Base-by-base conservation (phyloP, 2,329 filamentous ascomycete genomes). In the Albifimbria verrucaria region DNA sequence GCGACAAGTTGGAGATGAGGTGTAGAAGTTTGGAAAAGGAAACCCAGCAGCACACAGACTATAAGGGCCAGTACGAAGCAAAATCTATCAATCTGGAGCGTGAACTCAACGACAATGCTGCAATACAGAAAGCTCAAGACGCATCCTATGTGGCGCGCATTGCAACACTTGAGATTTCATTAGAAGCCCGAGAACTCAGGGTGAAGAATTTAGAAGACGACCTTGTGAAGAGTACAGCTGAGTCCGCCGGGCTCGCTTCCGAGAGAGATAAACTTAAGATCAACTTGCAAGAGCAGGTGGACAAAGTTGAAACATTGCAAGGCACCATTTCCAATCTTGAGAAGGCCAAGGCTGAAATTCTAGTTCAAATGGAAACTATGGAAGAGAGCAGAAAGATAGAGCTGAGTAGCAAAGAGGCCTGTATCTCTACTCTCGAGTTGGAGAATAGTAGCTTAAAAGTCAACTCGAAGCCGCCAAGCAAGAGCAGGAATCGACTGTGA, bases 1-100 rank as follows among this genome's bases (percentile, higher is more conserved):
- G 60, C 52, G 59, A 58, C 41, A 53, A 58, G 23, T 57, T 67
- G 3, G 60, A 65, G 53, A 52, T 45, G 7, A 59, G 65, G 50
- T 66, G 65, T 20, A 63, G 64, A n/a, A 44, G 55, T 9, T 57
- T 67, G 45, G 58, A 63, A 53, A 62, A 62, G 53, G 57, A 62
- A 12, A 56, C 55, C 12, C 44, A 57, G 32, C 45, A 54, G 12
- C 50, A 56, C 9, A 51, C 47, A 2, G 52, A 57, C 18, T 28
- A 51, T 21, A 57, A 50, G 12, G 55, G 52, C 7, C 49, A 56
- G 48, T 64, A 49, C 11, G 59, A 64, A 49, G 63, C 63, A 45
- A 62, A 61, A 54, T 54, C 60, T 0, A 58, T 58, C 55, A 65
- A 65, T 53, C 46, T 65, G 21, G 60, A 65, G 50, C 48, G 63